Evolutionary conservation across 352 stramenopile species (phyloP).

Genomic region (Lagenidium giganteum): DNA sequence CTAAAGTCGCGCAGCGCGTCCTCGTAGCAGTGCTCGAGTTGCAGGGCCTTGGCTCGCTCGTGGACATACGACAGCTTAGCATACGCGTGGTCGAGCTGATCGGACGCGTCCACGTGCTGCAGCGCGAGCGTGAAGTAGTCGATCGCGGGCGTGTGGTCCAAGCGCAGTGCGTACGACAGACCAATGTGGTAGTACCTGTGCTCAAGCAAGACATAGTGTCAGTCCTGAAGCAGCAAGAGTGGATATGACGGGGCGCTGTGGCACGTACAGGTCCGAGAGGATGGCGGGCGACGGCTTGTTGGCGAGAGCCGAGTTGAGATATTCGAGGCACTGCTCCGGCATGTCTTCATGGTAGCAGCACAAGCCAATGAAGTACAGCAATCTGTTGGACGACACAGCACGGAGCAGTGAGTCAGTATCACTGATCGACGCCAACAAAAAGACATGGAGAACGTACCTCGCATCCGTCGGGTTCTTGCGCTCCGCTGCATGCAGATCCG

Average conservation of each 20-base stretch:
- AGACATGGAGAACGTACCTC: conserved; percentile 4
- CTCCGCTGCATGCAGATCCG: conserved; percentile 44
- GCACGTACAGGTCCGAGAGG: conserved; percentile 55
- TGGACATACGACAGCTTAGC: conserved; percentile 46
- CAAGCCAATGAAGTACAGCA: conserved; percentile 62
- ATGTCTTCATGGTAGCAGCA: conserved; percentile 56
- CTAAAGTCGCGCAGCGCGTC: conserved; percentile 75
- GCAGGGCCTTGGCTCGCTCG: conserved; percentile 72
- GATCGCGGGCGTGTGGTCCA: conserved; percentile 52
- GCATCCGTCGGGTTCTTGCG: conserved; percentile 27
- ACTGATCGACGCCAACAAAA: neutral
- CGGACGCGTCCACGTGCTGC: conserved; percentile 16
- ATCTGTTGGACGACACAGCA: conserved; percentile 14
- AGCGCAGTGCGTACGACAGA: conserved; percentile 43
- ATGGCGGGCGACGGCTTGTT: conserved; percentile 20
- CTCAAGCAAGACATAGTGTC: neutral
- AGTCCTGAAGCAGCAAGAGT: neutral
- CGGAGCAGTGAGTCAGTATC: neutral
- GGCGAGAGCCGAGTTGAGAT: conserved; percentile 35
- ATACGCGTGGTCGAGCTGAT: conserved; percentile 2
- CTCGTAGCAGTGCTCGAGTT: conserved; percentile 63
- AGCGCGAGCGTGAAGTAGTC: conserved; percentile 55
- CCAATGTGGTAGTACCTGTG: conserved; percentile 70
- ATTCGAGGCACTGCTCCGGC: conserved; percentile 35
- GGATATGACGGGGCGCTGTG: neutral